Evolutionary conservation across 495 filamentous ascomycete genomes (phyloP).

Genomic region (Penicillium malachiteum): DNA sequence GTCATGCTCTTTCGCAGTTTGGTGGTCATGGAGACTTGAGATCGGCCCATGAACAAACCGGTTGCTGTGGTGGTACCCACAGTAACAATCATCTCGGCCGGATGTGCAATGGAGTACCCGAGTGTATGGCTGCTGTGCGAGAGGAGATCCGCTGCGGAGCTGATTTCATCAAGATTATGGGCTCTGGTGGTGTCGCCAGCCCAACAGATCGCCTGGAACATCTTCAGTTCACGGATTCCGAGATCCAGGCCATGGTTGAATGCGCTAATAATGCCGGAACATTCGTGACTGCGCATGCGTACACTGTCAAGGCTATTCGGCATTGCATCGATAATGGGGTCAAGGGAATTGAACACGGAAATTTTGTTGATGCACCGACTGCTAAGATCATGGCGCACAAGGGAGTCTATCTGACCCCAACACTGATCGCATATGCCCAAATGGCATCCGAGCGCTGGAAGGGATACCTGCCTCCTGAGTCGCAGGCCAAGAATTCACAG

Average conservation of each 20-base stretch:
- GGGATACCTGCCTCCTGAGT: conserved; percentile 42
- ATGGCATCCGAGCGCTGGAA: conserved; percentile 46
- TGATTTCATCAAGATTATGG: conserved; percentile 61
- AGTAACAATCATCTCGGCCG: conserved; percentile 32
- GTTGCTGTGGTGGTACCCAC: conserved; percentile 43
- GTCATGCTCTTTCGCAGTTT: conserved; percentile 48
- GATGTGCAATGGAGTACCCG: conserved; percentile 51
- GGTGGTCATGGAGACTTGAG: conserved; percentile 57
- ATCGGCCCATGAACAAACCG: conserved; percentile 28
- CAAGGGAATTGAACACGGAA: conserved; percentile 56
- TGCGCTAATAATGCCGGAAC: conserved; percentile 46
- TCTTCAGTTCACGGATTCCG: conserved; percentile 52
- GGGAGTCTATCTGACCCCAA: conserved; percentile 51
- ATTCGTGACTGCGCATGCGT: conserved; percentile 57
- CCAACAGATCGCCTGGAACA: conserved; percentile 50
- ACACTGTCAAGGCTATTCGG: conserved; percentile 49
- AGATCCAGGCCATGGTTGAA: conserved; percentile 50
- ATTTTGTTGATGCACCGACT: conserved; percentile 50
- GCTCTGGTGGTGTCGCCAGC: conserved; percentile 51
- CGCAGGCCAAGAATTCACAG: conserved; percentile 43
- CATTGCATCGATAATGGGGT: conserved; percentile 56
- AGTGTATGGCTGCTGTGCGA: conserved; percentile 47
- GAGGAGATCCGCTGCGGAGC: conserved; percentile 53
- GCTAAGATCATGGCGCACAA: conserved; percentile 47
- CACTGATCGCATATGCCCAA: conserved; percentile 49